Evolutionary conservation across 495 filamentous ascomycete genomes (phyloP).

Genomic region (Daldinia grandis): DNA sequence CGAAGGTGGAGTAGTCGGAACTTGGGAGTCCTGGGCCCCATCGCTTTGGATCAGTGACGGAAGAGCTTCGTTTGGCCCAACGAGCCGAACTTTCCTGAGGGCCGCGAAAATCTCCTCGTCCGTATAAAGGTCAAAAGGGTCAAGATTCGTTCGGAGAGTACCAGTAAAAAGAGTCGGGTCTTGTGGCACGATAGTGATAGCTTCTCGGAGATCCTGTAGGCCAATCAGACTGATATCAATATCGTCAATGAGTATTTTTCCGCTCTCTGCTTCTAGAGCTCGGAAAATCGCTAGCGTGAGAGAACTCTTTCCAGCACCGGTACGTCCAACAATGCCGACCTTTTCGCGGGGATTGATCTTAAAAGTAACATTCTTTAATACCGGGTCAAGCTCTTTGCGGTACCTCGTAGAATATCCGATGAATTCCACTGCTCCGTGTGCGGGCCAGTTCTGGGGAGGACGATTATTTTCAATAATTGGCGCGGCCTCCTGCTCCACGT

Average conservation of each 20-base stretch:
- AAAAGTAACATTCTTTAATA: constrained; percentile 85
- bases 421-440: constrained; percentile 85
- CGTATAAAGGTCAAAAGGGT: constrained; percentile 90
- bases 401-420: constrained; percentile 89
- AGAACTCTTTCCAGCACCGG: constrained; percentile 97
- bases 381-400: constrained; percentile 83
- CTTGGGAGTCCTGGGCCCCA: constrained; percentile 31
- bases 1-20: constrained; percentile 31
- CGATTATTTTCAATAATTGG: constrained; percentile 80
- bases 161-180: constrained; percentile 97
- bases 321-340: constrained; percentile 95
- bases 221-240: constrained; percentile 90
- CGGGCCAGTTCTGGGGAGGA: constrained; percentile 83
- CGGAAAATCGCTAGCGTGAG: constrained; percentile 96
- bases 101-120: constrained; percentile 91
- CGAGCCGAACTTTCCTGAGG: constrained; percentile 88
- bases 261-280: constrained; percentile 90
- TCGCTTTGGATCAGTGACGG: constrained; percentile 19
- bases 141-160: constrained; percentile 93
- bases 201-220: constrained; percentile 87
- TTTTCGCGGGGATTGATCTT: constrained; percentile 88
- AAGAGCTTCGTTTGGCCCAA: constrained; percentile 64
- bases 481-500: constrained; percentile 91
- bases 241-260: constrained; percentile 89
- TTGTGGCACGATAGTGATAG: constrained; percentile 97